Evolutionary conservation across 305 asterid species (phyloP).

Genomic region (Fraxinus albicans): DNA sequence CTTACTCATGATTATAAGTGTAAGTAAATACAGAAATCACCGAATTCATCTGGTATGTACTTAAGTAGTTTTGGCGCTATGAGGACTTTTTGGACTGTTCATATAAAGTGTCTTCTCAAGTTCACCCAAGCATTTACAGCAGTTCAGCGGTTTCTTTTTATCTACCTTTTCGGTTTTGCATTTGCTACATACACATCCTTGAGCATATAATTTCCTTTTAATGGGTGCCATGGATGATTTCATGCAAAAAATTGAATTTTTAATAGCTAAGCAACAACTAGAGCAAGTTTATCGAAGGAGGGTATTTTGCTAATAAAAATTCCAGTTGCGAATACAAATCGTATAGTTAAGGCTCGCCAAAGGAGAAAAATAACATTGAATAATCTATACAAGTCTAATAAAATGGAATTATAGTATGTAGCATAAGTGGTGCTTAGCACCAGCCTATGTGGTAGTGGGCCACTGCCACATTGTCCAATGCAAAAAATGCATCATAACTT

Average conservation of each 20-base stretch:
- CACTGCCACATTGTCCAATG: background rate
- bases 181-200: background rate
- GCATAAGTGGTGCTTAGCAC: background rate
- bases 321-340: background rate
- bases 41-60: background rate
- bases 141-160: background rate
- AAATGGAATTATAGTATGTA: background rate
- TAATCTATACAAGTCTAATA: background rate
- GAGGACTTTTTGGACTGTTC: background rate
- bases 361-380: conserved; percentile 8
- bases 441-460: background rate
- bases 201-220: background rate
- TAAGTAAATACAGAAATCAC: background rate
- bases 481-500: background rate
- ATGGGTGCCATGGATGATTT: background rate
- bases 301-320: background rate
- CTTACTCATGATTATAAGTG: background rate
- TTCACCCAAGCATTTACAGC: background rate
- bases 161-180: background rate
- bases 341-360: background rate
- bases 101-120: conserved; percentile 1
- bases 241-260: conserved; percentile 7
- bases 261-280: background rate
- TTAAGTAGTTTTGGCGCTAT: background rate
- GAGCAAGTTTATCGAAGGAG: background rate